Base-by-base conservation (phyloP, 179 eudicot genomes). In the Sideroxylon spinosum region DNA sequence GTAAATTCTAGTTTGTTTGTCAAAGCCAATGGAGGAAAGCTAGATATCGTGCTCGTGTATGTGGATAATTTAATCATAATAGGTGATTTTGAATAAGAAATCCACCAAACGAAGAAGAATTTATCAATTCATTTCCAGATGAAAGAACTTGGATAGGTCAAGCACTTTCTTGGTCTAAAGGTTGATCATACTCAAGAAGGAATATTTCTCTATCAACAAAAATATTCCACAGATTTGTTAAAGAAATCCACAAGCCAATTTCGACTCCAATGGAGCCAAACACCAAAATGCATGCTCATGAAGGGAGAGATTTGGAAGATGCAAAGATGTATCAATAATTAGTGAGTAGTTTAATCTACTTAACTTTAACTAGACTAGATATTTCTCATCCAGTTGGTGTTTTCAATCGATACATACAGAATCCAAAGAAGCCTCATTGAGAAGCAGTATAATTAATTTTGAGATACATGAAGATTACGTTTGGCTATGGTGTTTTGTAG, bases 111-210 rank as follows among this genome's bases (percentile, higher is more conserved):
- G 3, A 52, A 52, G 3, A 2, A 52, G 16, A 52, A 52, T n/a
- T 67, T 69, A 19, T 69, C 23, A 46, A 11, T 69, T 16, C 73
- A 23, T 13, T 69, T 69, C 25, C 73, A 78, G n/a, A 81, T 85
- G 84, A 83, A 79, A 25, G 84, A 81, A 20, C 76, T 80, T 32
- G 87, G 87, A 19, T 0, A 69, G 25, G 56, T 46, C 53, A 69
- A 69, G 28, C 73, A 69, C 56, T 69, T 69, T 23, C 28, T 69
- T 37, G 53, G 73, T 0, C 20, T 84, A 2, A 64, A 81, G 32
- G 46, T 81, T 61, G 78, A 68, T 19, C 44, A 13, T 1, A 53
- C 17, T 4, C 46, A 72, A 6, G 19, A 76, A 16, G 81, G 73
- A 7, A 19, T 85, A 7, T 79, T 66, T 66, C 37, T 66, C 7